phyloP scores from a whole-genome alignment of 768 basidiomycete genomes.

The Lenzites betulinus region DNA sequence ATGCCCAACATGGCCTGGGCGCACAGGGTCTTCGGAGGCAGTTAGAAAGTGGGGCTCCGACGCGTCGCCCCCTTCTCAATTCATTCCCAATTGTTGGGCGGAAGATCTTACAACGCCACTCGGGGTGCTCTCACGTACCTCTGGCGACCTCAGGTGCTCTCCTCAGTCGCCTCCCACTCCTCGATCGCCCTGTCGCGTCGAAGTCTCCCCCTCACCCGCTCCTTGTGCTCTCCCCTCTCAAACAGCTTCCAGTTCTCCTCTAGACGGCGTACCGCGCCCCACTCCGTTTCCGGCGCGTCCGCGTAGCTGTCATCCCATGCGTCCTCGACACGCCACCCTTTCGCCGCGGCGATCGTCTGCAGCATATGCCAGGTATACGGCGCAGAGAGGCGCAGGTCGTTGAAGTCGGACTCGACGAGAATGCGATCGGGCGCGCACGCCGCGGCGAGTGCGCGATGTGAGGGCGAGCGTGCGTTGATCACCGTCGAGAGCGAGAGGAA shows the following conservation, averaged over 20 bases:
- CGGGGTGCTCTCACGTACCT: neutral
- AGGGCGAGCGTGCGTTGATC: conserved; percentile 74
- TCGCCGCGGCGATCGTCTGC: conserved; percentile 67
- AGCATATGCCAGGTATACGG: conserved; percentile 78
- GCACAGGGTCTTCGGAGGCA: too few relatives aligned
- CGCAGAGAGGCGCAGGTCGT: conserved; percentile 61
- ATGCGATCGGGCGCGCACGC: conserved; percentile 66
- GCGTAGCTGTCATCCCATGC: conserved; percentile 43
- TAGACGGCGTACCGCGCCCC: conserved; percentile 69
- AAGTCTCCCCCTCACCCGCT: conserved; percentile 14
- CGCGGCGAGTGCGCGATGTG: conserved; percentile 63
- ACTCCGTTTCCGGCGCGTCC: conserved; percentile 37
- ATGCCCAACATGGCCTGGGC: too few relatives aligned
- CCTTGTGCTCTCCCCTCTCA: conserved; percentile 46
- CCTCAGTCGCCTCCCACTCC: conserved; percentile 22
- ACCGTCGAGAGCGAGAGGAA: conserved; percentile 88
- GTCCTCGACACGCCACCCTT: conserved; percentile 74
- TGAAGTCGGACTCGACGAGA: conserved; percentile 85
- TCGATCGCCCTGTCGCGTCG: conserved; percentile 17
- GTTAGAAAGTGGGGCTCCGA: too few relatives aligned
- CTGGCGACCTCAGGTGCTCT: neutral
- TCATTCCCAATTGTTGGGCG: too few relatives aligned
- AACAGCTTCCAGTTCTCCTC: conserved; percentile 75
- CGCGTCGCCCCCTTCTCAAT: too few relatives aligned
- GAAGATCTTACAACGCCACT: too few relatives aligned